A percentile compares a stretch with the other conserved stretches of the same genome.
phyloP scores from a whole-genome alignment of 139 green algal genomes.

The Chlamydomonas asymmetrica region DNA sequence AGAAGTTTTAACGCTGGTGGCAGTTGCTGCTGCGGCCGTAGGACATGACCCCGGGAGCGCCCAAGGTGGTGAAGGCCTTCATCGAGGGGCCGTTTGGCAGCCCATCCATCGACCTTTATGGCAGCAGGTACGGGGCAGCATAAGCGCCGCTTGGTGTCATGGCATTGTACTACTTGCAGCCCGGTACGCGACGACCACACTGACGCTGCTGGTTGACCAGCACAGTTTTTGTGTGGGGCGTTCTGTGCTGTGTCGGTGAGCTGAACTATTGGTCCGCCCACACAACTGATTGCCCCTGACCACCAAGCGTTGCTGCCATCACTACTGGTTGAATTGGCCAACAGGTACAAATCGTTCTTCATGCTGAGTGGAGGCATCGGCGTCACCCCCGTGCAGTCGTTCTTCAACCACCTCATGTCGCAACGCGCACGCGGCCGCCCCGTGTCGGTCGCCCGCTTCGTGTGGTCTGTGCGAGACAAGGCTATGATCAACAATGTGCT shows the following conservation, averaged over 20 bases:
- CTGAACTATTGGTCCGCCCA: too few relatives aligned
- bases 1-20: too few relatives aligned
- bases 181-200: too few relatives aligned
- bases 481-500: background rate
- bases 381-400: conserved; percentile 4
- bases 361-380: conserved; percentile 14
- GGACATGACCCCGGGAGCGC: background rate
- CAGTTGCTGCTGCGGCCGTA: background rate
- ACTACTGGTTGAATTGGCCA: too few relatives aligned
- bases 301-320: too few relatives aligned
- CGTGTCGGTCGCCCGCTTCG: background rate
- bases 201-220: too few relatives aligned
- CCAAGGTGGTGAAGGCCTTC: conserved; percentile 8
- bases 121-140: background rate
- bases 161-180: too few relatives aligned
- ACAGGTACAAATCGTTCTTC: conserved; percentile 9
- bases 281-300: too few relatives aligned
- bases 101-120: conserved; percentile 15
- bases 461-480: conserved; percentile 2
- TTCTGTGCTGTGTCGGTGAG: too few relatives aligned
- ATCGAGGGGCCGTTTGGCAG: conserved; percentile 14
- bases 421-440: conserved; percentile 1
- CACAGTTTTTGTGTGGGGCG: too few relatives aligned
- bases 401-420: conserved; percentile 2
- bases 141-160: too few relatives aligned